These are phyloP conservation scores for Boletus vinaceobasis DNA, from an alignment of 768 basidiomycete species.

Conservation along the genomic window DNA sequence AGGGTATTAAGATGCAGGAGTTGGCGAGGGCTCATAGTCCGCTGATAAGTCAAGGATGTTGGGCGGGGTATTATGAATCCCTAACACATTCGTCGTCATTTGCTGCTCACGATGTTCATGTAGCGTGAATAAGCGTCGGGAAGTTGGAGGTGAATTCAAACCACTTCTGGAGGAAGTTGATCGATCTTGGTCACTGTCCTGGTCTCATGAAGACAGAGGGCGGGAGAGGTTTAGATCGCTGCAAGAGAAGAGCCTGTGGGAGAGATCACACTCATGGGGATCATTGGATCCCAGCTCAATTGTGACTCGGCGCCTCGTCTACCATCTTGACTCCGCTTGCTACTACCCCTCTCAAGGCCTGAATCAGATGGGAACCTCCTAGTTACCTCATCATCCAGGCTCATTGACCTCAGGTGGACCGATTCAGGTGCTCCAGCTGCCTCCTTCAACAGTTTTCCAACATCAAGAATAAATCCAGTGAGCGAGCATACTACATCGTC, in stretches of 20 bases:
- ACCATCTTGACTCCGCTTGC: slow-evolving; percentile 53
- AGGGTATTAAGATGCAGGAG: slow-evolving; percentile 37
- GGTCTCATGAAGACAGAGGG: slow-evolving; percentile 26
- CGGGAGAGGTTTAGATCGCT: slow-evolving; percentile 21
- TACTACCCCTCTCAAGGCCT: slow-evolving; percentile 36
- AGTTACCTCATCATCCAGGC: slow-evolving; percentile 50
- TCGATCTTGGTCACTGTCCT: slow-evolving; percentile 28
- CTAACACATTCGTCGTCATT: slow-evolving; percentile 6
- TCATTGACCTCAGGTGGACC: slow-evolving; percentile 47
- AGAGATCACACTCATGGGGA: slow-evolving; percentile 19
- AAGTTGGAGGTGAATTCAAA: slow-evolving; percentile 28
- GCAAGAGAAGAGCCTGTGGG: slow-evolving; percentile 26
- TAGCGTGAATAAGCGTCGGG: slow-evolving; percentile 55
- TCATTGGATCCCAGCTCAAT: slow-evolving; percentile 42
- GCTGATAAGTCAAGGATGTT: slow-evolving; percentile 31
- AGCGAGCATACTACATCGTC: slow-evolving; percentile 77
- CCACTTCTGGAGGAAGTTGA: slow-evolving; percentile 22
- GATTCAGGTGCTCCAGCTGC: slow-evolving; percentile 32
- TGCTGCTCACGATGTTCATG: slow-evolving; percentile 52
- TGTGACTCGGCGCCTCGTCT: slow-evolving; percentile 50
- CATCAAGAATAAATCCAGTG: slow-evolving; percentile 70
- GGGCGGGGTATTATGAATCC: slow-evolving; percentile 17
- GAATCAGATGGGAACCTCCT: slow-evolving; percentile 34
- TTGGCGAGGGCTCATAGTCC: slow-evolving; percentile 46
- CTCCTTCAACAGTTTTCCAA: slow-evolving; percentile 68